phyloP scores from a whole-genome alignment of 345 rosid genomes.

The Triadica sebifera region DNA sequence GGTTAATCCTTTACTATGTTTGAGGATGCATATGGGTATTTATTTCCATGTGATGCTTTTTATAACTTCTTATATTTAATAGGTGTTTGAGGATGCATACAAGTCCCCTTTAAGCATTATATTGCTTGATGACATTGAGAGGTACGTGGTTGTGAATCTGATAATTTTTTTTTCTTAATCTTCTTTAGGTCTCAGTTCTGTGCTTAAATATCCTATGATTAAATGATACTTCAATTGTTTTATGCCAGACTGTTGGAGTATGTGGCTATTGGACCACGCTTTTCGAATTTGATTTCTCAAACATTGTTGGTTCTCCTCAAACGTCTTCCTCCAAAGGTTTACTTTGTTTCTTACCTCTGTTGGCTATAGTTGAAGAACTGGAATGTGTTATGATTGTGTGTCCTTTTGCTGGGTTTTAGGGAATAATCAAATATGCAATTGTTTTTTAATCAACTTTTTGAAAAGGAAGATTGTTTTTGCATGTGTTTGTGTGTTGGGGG shows the following conservation, averaged over 20 bases:
- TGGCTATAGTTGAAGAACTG: not conserved
- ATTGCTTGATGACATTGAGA: constrained; percentile 94
- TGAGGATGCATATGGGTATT: not conserved
- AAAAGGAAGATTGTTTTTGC: not conserved
- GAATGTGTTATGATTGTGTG: not conserved
- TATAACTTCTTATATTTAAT: constrained; percentile 12
- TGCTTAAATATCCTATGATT: not conserved
- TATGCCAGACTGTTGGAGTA: constrained; percentile 83
- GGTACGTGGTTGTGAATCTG: constrained; percentile 37
- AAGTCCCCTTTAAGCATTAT: constrained; percentile 95
- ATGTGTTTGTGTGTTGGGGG: too few relatives aligned
- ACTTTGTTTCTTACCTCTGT: not conserved
- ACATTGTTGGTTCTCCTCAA: constrained; percentile 89
- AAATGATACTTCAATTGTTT: not conserved
- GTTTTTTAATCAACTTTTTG: not conserved
- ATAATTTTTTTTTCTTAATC: not conserved
- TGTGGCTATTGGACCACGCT: constrained; percentile 94
- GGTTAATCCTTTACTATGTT: not conserved
- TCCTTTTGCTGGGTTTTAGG: constrained; percentile 1
- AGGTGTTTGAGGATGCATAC: constrained; percentile 99
- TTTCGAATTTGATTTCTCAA: constrained; percentile 85
- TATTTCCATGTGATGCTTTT: not conserved
- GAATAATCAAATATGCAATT: not conserved
- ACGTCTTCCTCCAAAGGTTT: constrained; percentile 94
- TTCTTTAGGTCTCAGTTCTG: too few relatives aligned